Conservation (phyloP, 1,284 basidiomycete genomes). For the Marasmius tenuissimus region DNA sequence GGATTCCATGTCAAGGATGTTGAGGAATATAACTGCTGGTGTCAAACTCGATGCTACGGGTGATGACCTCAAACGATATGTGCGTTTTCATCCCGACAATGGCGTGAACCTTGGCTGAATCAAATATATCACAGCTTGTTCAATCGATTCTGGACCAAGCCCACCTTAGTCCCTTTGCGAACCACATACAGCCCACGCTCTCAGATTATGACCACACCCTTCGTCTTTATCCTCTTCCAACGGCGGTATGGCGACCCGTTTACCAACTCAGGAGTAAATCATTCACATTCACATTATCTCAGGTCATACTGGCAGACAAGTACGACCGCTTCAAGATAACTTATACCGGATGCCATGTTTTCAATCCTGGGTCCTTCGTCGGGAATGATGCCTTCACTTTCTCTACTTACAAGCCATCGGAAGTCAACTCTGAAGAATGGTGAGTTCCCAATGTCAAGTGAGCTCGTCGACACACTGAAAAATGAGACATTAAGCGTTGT, state of each 20-base stretch:
- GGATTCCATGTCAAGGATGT: slow-evolving; percentile 91
- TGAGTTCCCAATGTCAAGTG: slow-evolving; percentile 27
- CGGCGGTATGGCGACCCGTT: slow-evolving; percentile 60
- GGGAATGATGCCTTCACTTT: slow-evolving; percentile 77
- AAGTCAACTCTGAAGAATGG: slow-evolving; percentile 78
- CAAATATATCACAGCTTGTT: slow-evolving; percentile 63
- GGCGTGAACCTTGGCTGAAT: background rate
- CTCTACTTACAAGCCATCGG: slow-evolving; percentile 85
- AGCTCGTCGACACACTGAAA: background rate
- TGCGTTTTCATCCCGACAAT: slow-evolving; percentile 40
- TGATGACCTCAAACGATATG: slow-evolving; percentile 85
- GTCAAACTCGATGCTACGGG: slow-evolving; percentile 76
- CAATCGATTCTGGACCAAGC: slow-evolving; percentile 92
- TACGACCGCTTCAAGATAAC: slow-evolving; percentile 96
- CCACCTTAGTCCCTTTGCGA: slow-evolving; percentile 85
- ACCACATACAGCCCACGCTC: slow-evolving; percentile 83
- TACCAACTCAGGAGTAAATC: background rate
- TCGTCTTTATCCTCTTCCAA: slow-evolving; percentile 93
- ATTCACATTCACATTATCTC: slow-evolving; percentile 13
- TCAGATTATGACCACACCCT: slow-evolving; percentile 93
- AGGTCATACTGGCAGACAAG: slow-evolving; percentile 96
- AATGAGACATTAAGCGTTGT: slow-evolving; percentile 29
- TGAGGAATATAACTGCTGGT: slow-evolving; percentile 81
- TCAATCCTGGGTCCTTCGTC: slow-evolving; percentile 93
- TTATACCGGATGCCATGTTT: slow-evolving; percentile 97